Percentiles rank a stretch among this genome's conserved stretches.
Conservation (phyloP, 2,329 filamentous ascomycete genomes). For the Cladophialophora yegresii region DNA sequence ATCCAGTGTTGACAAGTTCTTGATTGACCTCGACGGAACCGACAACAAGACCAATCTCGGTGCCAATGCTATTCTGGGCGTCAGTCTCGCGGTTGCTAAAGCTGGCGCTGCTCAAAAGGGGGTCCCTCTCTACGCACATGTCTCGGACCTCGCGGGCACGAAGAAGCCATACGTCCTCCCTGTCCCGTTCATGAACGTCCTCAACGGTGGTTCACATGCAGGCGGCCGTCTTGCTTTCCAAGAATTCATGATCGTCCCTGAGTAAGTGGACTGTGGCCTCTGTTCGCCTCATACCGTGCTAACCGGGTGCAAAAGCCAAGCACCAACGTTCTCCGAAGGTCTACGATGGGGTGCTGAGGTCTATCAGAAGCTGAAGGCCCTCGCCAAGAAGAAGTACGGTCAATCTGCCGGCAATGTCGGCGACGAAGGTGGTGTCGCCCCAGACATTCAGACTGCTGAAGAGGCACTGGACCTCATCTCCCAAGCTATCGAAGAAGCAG, state of each 20-base stretch:
- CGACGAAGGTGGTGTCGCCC: conserved; percentile 98
- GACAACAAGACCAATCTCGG: conserved; percentile 61
- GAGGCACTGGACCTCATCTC: conserved; percentile 97
- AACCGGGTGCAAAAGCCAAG: conserved; percentile 57
- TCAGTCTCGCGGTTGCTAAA: conserved; percentile 69
- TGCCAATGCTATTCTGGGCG: conserved; percentile 63
- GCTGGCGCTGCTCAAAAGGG: conserved; percentile 86
- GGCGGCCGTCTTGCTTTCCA: conserved; percentile 94
- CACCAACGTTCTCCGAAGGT: conserved; percentile 90
- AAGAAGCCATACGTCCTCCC: conserved; percentile 91
- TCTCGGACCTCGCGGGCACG: conserved; percentile 83
- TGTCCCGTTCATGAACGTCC: conserved; percentile 90
- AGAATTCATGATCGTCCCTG: conserved; percentile 93
- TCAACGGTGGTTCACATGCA: conserved; percentile 93
- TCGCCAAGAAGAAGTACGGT: conserved; percentile 99
- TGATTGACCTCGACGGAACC: conserved; percentile 75
- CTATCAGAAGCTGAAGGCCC: conserved; percentile 94
- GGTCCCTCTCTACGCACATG: conserved; percentile 82
- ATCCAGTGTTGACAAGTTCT: conserved; percentile 78
- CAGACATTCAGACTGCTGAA: conserved; percentile 94
- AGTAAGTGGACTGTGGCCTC: conserved; percentile 52
- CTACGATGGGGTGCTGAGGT: conserved; percentile 96
- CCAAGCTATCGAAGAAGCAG: conserved; percentile 88
- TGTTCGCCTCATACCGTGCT: conserved; percentile 17
- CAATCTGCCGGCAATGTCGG: conserved; percentile 98